Evolutionary conservation across 1,139 yeast species (phyloP).

Genomic region (Eremothecium sinecaudum): DNA sequence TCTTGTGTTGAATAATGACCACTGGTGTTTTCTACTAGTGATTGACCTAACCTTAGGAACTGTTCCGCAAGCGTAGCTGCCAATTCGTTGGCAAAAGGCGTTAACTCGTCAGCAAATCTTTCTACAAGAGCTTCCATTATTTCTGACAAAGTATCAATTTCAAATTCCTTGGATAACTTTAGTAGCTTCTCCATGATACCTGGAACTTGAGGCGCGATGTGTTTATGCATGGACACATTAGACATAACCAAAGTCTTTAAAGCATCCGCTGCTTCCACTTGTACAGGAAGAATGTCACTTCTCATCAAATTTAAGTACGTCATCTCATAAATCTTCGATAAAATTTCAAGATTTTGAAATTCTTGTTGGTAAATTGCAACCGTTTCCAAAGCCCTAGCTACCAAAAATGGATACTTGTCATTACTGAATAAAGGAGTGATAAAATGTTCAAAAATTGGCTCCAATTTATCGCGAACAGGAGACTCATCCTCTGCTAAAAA

Average conservation of each 20-base stretch:
- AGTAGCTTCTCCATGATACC: constrained; percentile 74
- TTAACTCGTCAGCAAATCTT: constrained; percentile 72
- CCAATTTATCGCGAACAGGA: constrained; percentile 55
- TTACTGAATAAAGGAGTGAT: constrained; percentile 58
- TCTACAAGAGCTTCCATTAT: constrained; percentile 96
- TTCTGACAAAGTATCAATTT: constrained; percentile 73
- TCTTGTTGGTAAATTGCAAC: constrained; percentile 49
- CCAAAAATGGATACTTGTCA: constrained; percentile 57
- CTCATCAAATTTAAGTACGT: constrained; percentile 32
- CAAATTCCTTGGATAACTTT: constrained; percentile 70
- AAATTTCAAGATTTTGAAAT: constrained; percentile 43
- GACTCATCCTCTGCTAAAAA: constrained; percentile 43
- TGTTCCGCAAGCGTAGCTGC: constrained; percentile 73
- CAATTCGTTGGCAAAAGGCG: constrained; percentile 85
- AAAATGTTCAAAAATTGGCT: constrained; percentile 53
- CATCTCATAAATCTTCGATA: constrained; percentile 57
- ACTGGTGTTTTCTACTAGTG: constrained; percentile 43
- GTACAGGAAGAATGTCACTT: constrained; percentile 54
- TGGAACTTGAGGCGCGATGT: constrained; percentile 62
- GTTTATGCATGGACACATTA: constrained; percentile 53
- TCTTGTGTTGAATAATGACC: constrained; percentile 40
- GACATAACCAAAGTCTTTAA: constrained; percentile 68
- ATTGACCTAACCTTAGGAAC: constrained; percentile 60
- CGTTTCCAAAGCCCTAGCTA: constrained; percentile 80
- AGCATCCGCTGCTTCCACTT: constrained; percentile 81